Conservation (phyloP, 140 eudicot genomes). For the Stevia rebaudiana region DNA sequence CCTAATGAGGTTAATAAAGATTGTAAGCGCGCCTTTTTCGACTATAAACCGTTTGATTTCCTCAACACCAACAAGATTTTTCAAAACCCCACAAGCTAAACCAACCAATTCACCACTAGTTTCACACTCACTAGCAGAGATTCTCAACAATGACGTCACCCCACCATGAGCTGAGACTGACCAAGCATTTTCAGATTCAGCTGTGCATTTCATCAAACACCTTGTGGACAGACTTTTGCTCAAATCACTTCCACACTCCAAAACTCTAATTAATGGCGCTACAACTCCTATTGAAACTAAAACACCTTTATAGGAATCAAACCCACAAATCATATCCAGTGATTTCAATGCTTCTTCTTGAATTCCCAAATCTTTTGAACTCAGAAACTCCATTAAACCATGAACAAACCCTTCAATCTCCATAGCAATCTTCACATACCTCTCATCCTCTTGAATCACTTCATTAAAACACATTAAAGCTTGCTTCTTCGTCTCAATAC, state of each 20-base stretch:
- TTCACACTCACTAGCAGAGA: constrained; percentile 25
- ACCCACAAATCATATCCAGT: constrained; percentile 41
- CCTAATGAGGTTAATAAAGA: constrained; percentile 38
- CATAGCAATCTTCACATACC: constrained; percentile 45
- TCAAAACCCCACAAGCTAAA: constrained; percentile 70
- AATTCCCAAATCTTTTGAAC: constrained; percentile 39
- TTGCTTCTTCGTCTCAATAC: constrained; percentile 48
- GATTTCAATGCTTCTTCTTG: constrained; percentile 55
- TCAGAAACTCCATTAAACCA: constrained; percentile 45
- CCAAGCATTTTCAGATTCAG: constrained; percentile 73
- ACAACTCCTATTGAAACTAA: constrained; percentile 48
- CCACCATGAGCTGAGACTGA: constrained; percentile 87
- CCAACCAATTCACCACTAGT: constrained; percentile 42
- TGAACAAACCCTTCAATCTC: constrained; percentile 39
- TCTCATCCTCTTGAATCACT: constrained; percentile 46
- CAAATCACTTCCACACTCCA: constrained; percentile 47
- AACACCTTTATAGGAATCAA: constrained; percentile 24
- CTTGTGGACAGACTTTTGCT: constrained; percentile 39
- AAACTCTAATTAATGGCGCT: constrained; percentile 52
- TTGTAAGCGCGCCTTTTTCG: constrained; percentile 55
- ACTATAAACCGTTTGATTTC: constrained; percentile 68
- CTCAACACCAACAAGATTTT: constrained; percentile 63
- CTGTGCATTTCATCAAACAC: constrained; percentile 37
- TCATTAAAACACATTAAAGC: constrained; percentile 52
- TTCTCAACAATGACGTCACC: constrained; percentile 46